Evolutionary conservation across 2,329 filamentous ascomycete species (phyloP).

Genomic region (Parafenestella ontariensis): DNA sequence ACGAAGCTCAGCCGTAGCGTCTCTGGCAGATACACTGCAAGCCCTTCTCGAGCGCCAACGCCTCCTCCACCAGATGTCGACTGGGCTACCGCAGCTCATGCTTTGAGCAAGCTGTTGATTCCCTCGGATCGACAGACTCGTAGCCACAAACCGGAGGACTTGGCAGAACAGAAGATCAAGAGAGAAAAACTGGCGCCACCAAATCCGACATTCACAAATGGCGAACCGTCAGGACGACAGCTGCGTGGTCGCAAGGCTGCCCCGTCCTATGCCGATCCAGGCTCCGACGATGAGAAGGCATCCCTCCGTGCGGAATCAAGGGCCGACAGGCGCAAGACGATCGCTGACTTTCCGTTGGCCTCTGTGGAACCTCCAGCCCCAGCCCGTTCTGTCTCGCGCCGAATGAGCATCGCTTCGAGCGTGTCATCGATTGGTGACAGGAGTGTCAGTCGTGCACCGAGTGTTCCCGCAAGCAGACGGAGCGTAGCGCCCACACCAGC

Average conservation of each 20-base stretch:
- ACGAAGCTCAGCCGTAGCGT: conserved; percentile 69
- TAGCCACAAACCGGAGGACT: conserved; percentile 79
- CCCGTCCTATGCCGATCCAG: conserved; percentile 61
- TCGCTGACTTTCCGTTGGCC: conserved; percentile 46
- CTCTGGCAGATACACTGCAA: conserved; percentile 55
- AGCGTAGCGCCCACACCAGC: conserved; percentile 30
- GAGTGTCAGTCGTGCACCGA: conserved; percentile 45
- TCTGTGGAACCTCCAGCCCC: conserved; percentile 27
- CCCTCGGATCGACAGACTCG: conserved; percentile 75
- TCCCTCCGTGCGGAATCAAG: conserved; percentile 32
- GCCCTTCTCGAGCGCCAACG: conserved; percentile 58
- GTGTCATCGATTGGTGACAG: conserved; percentile 48
- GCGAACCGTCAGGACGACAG: conserved; percentile 64
- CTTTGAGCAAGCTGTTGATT: conserved; percentile 82
- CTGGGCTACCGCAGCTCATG: conserved; percentile 84
- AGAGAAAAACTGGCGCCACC: conserved; percentile 59
- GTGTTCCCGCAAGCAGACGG: conserved; percentile 48
- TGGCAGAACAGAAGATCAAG: conserved; percentile 66
- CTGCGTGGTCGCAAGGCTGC: conserved; percentile 72
- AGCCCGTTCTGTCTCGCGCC: conserved; percentile 41
- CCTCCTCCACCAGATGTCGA: conserved; percentile 81
- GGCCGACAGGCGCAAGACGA: conserved; percentile 48
- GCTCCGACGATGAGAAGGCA: conserved; percentile 48
- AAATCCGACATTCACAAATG: conserved; percentile 43
- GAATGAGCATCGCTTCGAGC: conserved; percentile 56